Conservation (phyloP, 2,329 filamentous ascomycete genomes). For the Penicillium expansum region DNA sequence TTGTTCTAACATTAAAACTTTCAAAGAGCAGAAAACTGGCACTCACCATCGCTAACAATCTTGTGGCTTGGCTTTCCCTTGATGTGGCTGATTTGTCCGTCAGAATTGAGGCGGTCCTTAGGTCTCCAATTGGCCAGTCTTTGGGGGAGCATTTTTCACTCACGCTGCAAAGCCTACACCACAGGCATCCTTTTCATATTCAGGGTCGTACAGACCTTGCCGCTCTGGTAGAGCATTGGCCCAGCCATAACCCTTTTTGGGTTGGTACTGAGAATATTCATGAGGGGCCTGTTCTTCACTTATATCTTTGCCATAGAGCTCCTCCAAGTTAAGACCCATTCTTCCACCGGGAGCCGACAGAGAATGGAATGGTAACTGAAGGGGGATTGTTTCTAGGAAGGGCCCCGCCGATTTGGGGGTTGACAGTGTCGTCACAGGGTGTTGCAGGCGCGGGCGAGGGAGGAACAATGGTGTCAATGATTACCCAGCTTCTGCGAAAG, state of each 20-base stretch:
- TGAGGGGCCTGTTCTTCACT: conserved; percentile 44
- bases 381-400: conserved; percentile 12
- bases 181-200: conserved; percentile 97
- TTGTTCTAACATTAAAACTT: too few relatives aligned
- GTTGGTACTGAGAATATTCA: conserved; percentile 54
- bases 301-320: conserved; percentile 48
- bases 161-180: conserved; percentile 99
- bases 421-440: conserved; percentile 28
- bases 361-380: conserved; percentile 32
- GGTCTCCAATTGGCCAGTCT: neutral
- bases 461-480: conserved; percentile 8
- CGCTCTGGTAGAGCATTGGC: conserved; percentile 92
- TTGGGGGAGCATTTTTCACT: conserved; percentile 42
- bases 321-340: conserved; percentile 52
- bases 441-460: conserved; percentile 20
- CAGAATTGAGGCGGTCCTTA: conserved; percentile 8
- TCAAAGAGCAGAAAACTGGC: too few relatives aligned
- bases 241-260: conserved; percentile 76
- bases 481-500: conserved; percentile 24
- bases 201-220: conserved; percentile 97
- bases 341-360: conserved; percentile 47
- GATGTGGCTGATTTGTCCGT: conserved; percentile 67
- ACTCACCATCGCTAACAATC: conserved; percentile 94
- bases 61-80: conserved; percentile 98
- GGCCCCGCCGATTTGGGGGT: conserved; percentile 20